Conservation (phyloP, 495 filamentous ascomycete genomes). For the Bombardia bombarda region DNA sequence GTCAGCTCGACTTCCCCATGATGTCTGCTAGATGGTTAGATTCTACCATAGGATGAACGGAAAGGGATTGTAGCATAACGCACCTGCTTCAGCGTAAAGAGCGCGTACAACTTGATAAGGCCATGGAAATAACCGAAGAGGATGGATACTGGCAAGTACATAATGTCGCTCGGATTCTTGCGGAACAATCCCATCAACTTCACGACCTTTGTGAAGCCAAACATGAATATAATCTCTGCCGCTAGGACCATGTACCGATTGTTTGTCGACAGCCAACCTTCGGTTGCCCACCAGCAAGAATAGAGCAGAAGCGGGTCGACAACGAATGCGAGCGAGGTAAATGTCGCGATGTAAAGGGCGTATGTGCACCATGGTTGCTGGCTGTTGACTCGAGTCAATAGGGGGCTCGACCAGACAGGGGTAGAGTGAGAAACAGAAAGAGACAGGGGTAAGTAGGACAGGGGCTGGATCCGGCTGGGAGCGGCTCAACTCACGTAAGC, state of each 20-base stretch:
- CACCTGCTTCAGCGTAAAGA: conserved; percentile 63
- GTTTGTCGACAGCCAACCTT: conserved; percentile 31
- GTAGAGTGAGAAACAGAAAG: background rate
- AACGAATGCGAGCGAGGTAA: conserved; percentile 61
- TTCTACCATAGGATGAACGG: background rate
- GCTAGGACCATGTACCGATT: conserved; percentile 40
- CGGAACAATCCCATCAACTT: conserved; percentile 69
- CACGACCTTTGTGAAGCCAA: conserved; percentile 63
- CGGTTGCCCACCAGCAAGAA: conserved; percentile 43
- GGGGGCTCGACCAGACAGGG: background rate
- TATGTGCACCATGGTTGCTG: conserved; percentile 70
- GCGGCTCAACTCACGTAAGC: conserved; percentile 50
- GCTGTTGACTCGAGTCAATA: conserved; percentile 26
- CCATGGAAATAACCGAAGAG: conserved; percentile 74
- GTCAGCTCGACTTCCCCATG: conserved; percentile 62
- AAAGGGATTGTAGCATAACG: conserved; percentile 14
- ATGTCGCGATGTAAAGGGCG: conserved; percentile 65
- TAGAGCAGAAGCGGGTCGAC: conserved; percentile 55
- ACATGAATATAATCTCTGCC: conserved; percentile 40
- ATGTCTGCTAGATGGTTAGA: conserved; percentile 42
- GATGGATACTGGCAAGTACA: conserved; percentile 64
- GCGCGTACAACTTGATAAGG: conserved; percentile 67
- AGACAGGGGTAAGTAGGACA: no score
- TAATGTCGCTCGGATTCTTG: conserved; percentile 59
- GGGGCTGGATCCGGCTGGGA: background rate